Base-by-base conservation (phyloP, 306 rosid genomes). In the Ceratonia siliqua region DNA sequence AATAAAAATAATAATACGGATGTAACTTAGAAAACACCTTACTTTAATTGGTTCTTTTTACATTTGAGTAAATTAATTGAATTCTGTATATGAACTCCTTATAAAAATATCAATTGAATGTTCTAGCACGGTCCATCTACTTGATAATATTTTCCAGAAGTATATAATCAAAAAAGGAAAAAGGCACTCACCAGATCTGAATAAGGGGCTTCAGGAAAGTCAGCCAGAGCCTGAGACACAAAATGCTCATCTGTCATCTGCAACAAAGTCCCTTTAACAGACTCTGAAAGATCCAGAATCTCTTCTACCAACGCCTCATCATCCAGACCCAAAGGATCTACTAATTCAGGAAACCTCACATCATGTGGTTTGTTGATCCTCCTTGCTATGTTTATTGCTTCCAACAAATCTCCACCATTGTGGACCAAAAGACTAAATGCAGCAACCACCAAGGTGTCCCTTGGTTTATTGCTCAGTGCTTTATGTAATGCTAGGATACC, bases 381-480 rank as follows among this genome's bases (percentile, higher is more conserved):
- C 86, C 75, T 85, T 33, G 92, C 92, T 82, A 94, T 89, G 71
- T 70, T 73, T 64, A 87, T 62, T 21, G 97, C 96, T 87, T 94
- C 94, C 35, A 18, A 21, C 35, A 89, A 61, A 84, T 89, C 87
- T 50, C 98, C 98, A 41, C 96, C 96, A 68, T 84, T 94, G 84
- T 91, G 86, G 43, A 91, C 75, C 55, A 92, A 88, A 83, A 94
- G 88, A 80, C 92, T 55, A 80, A 91, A 88, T 79, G 96, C 94
- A 71, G 98, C 97, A 75, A 88, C 86, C 74, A 77, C 97, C 70
- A 62, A 62, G 32, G 89, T 79, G 70, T 84, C 81, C 81, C 87
- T 85, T 55, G 98, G 98, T 62, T 71, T 79, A 74, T 91, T 89
- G 35, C 69, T 84, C 73, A 94, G 81, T 30, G 98, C 81, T 48